A percentile compares a stretch with the other conserved stretches of the same genome.
Conservation (phyloP, 2,329 filamentous ascomycete genomes). For the Trichoderma lentiforme region DNA sequence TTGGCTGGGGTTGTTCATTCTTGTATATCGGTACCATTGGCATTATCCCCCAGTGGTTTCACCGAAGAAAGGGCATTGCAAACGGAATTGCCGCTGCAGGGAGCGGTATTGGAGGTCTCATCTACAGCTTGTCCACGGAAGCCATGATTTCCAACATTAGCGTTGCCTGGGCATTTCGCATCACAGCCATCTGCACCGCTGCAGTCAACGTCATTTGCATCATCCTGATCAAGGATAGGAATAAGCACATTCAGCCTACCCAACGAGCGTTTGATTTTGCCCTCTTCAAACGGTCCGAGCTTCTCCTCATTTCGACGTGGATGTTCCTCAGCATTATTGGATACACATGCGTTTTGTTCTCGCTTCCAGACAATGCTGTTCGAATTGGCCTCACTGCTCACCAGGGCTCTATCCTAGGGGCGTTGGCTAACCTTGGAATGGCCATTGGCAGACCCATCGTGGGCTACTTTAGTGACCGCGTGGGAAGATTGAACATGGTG, state of each 20-base stretch:
- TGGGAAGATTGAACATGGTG: conserved; percentile 63
- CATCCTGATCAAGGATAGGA: conserved; percentile 53
- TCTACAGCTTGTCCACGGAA: conserved; percentile 25
- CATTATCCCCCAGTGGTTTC: conserved; percentile 61
- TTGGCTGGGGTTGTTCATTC: conserved; percentile 60
- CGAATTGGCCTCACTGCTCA: conserved; percentile 55
- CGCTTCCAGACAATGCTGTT: conserved; percentile 59
- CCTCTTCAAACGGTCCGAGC: conserved; percentile 44
- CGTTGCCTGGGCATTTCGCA: conserved; percentile 55
- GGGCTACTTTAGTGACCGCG: conserved; percentile 58
- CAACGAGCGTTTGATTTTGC: conserved; percentile 18
- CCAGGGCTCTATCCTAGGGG: conserved; percentile 61
- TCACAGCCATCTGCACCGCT: conserved; percentile 46
- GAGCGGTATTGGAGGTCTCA: conserved; percentile 39
- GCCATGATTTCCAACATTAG: conserved; percentile 54
- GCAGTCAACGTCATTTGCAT: conserved; percentile 54
- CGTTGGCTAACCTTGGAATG: conserved; percentile 61
- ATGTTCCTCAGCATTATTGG: conserved; percentile 61
- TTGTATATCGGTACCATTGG: conserved; percentile 54
- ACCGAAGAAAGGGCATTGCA: conserved; percentile 51
- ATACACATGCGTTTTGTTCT: conserved; percentile 63
- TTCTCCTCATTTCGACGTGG: conserved; percentile 55
- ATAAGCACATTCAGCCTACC: not conserved
- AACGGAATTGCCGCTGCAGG: conserved; percentile 55
- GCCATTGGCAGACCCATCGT: conserved; percentile 56